Conservation (phyloP, 2,329 filamentous ascomycete species). For the Ophiostoma quercus region DNA sequence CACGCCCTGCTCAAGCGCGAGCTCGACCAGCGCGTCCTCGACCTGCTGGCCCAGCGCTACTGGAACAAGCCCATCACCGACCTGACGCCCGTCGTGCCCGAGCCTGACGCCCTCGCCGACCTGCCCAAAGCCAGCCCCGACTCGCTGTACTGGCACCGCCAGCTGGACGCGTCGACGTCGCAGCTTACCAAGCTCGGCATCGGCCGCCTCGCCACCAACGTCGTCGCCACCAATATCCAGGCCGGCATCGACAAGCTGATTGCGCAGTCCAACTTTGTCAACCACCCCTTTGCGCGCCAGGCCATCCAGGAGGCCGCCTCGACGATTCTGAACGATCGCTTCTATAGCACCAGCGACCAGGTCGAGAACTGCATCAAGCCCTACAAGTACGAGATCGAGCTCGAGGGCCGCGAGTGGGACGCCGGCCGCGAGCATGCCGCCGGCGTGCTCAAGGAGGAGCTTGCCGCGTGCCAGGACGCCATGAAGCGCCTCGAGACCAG, state of each 20-base stretch:
- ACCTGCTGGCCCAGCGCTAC: conserved; percentile 86
- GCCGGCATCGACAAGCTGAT: conserved; percentile 75
- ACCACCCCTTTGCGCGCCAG: conserved; percentile 85
- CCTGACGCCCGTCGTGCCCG: conserved; percentile 59
- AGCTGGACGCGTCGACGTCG: conserved; percentile 86
- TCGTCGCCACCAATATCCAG: conserved; percentile 84
- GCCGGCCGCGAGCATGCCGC: conserved; percentile 79
- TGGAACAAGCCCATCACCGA: conserved; percentile 96
- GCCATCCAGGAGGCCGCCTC: conserved; percentile 90
- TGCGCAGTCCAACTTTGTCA: conserved; percentile 73
- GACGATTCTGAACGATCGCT: conserved; percentile 84
- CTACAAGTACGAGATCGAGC: conserved; percentile 95
- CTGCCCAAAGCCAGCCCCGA: conserved; percentile 81
- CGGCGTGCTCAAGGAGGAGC: conserved; percentile 76
- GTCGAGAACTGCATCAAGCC: conserved; percentile 99
- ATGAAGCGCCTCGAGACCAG: conserved; percentile 67
- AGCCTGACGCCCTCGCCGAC: conserved; percentile 67
- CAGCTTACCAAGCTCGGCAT: conserved; percentile 91
- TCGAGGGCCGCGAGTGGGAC: conserved; percentile 84
- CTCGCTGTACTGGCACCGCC: conserved; percentile 85
- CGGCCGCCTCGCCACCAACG: conserved; percentile 83
- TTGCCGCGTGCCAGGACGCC: conserved; percentile 76
- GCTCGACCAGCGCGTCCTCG: conserved; percentile 89
- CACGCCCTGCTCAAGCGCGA: conserved; percentile 84
- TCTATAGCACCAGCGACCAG: conserved; percentile 95